Evolutionary conservation across 352 stramenopile genomes (phyloP).

Genomic region (Peronospora farinosa): DNA sequence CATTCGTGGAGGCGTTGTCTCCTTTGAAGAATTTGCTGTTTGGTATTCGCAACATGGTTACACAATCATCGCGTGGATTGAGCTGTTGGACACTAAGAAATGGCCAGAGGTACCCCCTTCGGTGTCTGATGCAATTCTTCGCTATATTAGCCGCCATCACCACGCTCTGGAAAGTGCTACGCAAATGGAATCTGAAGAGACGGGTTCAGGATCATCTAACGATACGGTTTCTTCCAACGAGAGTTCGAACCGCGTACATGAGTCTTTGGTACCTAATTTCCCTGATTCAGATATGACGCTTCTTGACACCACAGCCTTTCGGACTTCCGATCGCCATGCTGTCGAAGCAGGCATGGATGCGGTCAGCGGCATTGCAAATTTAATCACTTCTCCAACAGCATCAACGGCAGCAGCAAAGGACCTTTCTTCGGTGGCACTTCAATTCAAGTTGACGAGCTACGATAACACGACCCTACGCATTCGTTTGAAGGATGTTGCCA

Average conservation of each 20-base stretch:
- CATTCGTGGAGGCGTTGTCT: constrained; percentile 64
- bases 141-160: constrained; percentile 69
- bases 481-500: constrained; percentile 77
- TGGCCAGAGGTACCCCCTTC: constrained; percentile 62
- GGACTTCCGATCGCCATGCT: constrained; percentile 30
- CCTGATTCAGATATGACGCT: constrained; percentile 39
- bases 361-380: constrained; percentile 47
- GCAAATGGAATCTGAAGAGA: constrained; percentile 34
- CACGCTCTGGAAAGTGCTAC: constrained; percentile 42
- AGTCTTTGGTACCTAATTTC: constrained; percentile 41
- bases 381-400: constrained; percentile 50
- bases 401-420: constrained; percentile 43
- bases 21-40: constrained; percentile 78
- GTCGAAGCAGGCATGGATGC: constrained; percentile 47
- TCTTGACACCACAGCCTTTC: constrained; percentile 27
- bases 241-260: constrained; percentile 32
- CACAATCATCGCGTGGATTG: constrained; percentile 82
- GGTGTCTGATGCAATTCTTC: constrained; percentile 66
- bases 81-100: constrained; percentile 79
- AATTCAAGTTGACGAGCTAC: constrained; percentile 85
- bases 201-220: constrained; percentile 49
- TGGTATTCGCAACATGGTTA: constrained; percentile 84
- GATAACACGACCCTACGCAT: constrained; percentile 77
- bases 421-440: constrained; percentile 64
- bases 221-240: constrained; percentile 67